Percentiles rank a stretch among this genome's conserved stretches.
Conservation (phyloP, 2,329 filamentous ascomycete genomes). For the Aspergillus sp. region DNA sequence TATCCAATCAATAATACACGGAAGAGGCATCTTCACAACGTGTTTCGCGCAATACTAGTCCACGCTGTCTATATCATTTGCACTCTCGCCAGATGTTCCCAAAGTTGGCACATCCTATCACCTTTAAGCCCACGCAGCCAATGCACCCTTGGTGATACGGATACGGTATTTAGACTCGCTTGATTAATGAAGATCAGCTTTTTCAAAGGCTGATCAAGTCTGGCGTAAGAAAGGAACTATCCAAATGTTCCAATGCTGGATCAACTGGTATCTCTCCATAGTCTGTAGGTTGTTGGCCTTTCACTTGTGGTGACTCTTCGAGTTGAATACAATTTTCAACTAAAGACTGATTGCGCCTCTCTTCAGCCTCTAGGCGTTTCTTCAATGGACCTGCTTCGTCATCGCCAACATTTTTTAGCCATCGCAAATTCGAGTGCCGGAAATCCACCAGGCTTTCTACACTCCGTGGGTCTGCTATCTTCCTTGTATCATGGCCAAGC, state of each 20-base stretch:
- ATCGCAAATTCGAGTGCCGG: conserved; percentile 77
- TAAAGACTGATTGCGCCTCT: conserved; percentile 44
- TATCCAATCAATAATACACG: too few relatives aligned
- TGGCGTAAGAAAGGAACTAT: conserved; percentile 11
- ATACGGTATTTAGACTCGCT: too few relatives aligned
- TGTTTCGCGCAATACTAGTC: too few relatives aligned
- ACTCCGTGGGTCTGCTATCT: conserved; percentile 84
- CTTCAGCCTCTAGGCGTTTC: conserved; percentile 51
- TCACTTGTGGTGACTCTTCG: conserved; percentile 9
- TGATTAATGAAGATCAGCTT: background rate
- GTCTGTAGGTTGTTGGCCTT: conserved; percentile 3
- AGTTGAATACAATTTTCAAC: conserved; percentile 43
- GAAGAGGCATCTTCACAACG: too few relatives aligned
- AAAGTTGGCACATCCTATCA: background rate
- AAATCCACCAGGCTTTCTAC: conserved; percentile 90
- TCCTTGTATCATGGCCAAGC: conserved; percentile 84
- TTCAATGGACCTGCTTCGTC: conserved; percentile 45
- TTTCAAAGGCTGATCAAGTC: conserved; percentile 1
- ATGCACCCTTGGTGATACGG: too few relatives aligned
- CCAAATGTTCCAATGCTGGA: conserved; percentile 30
- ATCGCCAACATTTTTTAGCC: conserved; percentile 62
- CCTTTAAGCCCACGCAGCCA: background rate
- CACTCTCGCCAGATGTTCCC: background rate
- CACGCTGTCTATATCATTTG: background rate
- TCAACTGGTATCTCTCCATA: conserved; percentile 38